phyloP scores from a whole-genome alignment of 2,329 filamentous ascomycete genomes.

The Penicillium sp. region DNA sequence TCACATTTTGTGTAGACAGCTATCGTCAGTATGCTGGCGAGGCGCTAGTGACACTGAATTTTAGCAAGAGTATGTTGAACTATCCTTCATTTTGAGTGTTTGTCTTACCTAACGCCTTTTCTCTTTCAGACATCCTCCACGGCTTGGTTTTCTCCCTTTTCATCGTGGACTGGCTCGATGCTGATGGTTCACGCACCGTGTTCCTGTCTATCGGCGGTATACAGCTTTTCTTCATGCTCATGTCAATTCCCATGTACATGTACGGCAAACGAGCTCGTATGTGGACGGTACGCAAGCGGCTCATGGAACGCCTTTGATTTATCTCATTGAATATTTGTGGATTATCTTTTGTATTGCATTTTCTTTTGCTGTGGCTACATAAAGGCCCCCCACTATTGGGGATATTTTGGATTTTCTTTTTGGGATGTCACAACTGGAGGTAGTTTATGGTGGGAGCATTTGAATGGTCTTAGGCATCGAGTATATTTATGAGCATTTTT shows the following conservation, averaged over 20 bases:
- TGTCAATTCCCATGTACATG: conserved; percentile 88
- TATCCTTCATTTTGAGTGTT: neutral
- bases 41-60: conserved; percentile 89
- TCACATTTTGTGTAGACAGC: conserved; percentile 91
- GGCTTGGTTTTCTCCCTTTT: conserved; percentile 87
- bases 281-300: conserved; percentile 85
- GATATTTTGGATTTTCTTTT: neutral
- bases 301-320: conserved; percentile 73
- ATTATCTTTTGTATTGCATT: neutral
- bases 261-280: conserved; percentile 86
- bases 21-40: conserved; percentile 93
- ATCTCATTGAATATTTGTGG: neutral
- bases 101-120: conserved; percentile 9
- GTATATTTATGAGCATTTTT: neutral
- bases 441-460: neutral
- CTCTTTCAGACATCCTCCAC: conserved; percentile 67
- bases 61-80: conserved; percentile 69
- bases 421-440: neutral
- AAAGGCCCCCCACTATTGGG: neutral
- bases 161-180: conserved; percentile 77
- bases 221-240: conserved; percentile 71
- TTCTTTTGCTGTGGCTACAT: neutral
- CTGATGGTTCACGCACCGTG: conserved; percentile 71
- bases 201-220: conserved; percentile 84
- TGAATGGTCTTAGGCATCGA: too few relatives aligned